Conservation (phyloP, 2,329 filamentous ascomycete genomes). For the Ophiobolus disseminans region DNA sequence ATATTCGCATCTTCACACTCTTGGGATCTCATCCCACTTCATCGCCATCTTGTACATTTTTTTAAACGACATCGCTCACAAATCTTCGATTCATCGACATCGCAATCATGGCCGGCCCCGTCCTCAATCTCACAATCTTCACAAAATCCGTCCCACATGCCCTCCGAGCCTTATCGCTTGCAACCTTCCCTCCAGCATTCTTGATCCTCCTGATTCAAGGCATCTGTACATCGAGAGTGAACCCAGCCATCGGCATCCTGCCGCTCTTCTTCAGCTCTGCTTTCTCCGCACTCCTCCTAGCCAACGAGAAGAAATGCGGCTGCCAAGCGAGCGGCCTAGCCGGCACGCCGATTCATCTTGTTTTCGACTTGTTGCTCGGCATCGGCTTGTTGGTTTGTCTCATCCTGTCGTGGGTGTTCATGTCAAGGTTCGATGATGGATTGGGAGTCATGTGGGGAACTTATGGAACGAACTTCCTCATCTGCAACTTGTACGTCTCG, state of each 20-base stretch:
- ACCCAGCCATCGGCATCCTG: conserved; percentile 39
- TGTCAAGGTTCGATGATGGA: conserved; percentile 8
- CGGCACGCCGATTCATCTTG: conserved; percentile 35
- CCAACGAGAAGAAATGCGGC: conserved; percentile 34
- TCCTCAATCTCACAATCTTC: conserved; percentile 35
- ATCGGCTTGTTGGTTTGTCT: conserved; percentile 29
- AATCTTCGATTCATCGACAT: not conserved
- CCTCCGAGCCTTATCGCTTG: conserved; percentile 32
- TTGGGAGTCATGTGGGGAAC: conserved; percentile 32
- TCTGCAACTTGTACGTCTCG: conserved; percentile 34
- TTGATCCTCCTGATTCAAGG: conserved; percentile 36
- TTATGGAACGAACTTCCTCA: conserved; percentile 37
- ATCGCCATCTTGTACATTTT: not conserved
- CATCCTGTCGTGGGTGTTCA: conserved; percentile 31
- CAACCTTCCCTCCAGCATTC: conserved; percentile 34
- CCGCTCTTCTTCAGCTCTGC: conserved; percentile 37
- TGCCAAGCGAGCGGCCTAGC: conserved; percentile 32
- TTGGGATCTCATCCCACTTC: not conserved
- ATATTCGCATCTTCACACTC: no score
- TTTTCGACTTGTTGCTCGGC: conserved; percentile 29
- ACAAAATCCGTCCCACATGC: conserved; percentile 28
- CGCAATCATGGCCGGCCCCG: conserved; percentile 9
- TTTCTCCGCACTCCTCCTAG: conserved; percentile 28
- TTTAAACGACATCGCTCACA: not conserved
- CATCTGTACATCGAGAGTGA: conserved; percentile 24